Evolutionary conservation across 768 basidiomycete genomes (phyloP).

Genomic region (Collybia nuda): DNA sequence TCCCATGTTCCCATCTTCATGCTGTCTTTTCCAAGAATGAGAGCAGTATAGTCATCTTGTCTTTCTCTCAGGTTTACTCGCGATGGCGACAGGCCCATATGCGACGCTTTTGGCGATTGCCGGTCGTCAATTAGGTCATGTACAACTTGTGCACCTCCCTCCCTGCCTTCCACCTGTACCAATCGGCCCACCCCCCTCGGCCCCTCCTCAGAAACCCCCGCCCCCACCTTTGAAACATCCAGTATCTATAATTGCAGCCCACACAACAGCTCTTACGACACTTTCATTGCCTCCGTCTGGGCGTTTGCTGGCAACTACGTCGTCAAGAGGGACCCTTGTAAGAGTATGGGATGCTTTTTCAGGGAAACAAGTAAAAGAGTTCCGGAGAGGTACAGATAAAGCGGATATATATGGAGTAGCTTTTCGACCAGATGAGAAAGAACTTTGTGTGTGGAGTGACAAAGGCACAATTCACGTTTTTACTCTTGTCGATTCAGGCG

Average conservation of each 20-base stretch:
- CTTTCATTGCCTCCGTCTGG: slow-evolving; percentile 80
- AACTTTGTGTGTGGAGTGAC: slow-evolving; percentile 91
- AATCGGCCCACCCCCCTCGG: slow-evolving; percentile 53
- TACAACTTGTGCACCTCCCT: slow-evolving; percentile 83
- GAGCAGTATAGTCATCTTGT: neutral
- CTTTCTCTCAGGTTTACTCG: slow-evolving; percentile 57
- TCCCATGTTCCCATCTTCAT: slow-evolving; percentile 1
- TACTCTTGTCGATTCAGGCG: slow-evolving; percentile 63
- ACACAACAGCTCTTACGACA: slow-evolving; percentile 76
- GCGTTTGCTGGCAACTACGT: slow-evolving; percentile 79
- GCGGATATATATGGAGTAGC: slow-evolving; percentile 91
- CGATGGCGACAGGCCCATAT: slow-evolving; percentile 74
- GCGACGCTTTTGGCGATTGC: slow-evolving; percentile 85
- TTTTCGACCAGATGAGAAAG: slow-evolving; percentile 82
- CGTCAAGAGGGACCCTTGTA: slow-evolving; percentile 79
- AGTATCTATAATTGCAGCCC: slow-evolving; percentile 81
- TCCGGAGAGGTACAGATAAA: slow-evolving; percentile 85
- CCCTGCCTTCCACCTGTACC: slow-evolving; percentile 67
- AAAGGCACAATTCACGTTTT: slow-evolving; percentile 95
- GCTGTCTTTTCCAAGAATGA: neutral
- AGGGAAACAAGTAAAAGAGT: slow-evolving; percentile 74
- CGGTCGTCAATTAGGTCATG: slow-evolving; percentile 84
- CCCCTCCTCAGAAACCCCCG: slow-evolving; percentile 54
- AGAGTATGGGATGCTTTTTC: slow-evolving; percentile 81
- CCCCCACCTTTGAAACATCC: slow-evolving; percentile 61